Conservation (phyloP, 2,329 filamentous ascomycete genomes). For the Teratosphaeria pseudoeucalypti region DNA sequence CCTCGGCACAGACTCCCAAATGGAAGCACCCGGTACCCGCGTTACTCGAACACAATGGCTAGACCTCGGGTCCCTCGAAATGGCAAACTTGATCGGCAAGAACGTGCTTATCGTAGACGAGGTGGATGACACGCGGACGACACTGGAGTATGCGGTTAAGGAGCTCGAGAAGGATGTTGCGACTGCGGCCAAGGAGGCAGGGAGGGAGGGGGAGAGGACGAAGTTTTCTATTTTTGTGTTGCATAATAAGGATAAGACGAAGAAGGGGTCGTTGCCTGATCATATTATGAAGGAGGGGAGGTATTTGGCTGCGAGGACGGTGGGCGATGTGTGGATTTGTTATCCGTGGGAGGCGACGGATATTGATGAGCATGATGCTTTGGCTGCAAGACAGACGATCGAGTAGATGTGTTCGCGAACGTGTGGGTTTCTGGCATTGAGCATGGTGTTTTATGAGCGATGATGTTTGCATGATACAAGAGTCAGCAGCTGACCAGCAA, state of each 20-base stretch:
- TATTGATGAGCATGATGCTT: conserved; percentile 80
- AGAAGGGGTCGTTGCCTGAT: conserved; percentile 76
- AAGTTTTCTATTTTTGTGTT: conserved; percentile 92
- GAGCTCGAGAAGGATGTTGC: conserved; percentile 94
- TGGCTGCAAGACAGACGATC: conserved; percentile 39
- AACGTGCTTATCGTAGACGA: conserved; percentile 88
- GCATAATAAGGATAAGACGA: conserved; percentile 96
- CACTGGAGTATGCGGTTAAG: conserved; percentile 83
- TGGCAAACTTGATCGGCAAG: conserved; percentile 83
- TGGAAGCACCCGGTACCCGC: conserved; percentile 79
- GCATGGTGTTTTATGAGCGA: neutral
- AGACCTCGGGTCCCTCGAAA: conserved; percentile 74
- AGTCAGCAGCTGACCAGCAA: neutral
- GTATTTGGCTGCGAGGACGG: conserved; percentile 79
- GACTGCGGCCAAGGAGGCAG: conserved; percentile 62
- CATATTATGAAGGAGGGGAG: conserved; percentile 63
- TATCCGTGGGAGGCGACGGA: conserved; percentile 97
- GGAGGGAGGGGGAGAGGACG: conserved; percentile 60
- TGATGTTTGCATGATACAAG: neutral
- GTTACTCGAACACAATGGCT: conserved; percentile 98
- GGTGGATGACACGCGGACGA: conserved; percentile 91
- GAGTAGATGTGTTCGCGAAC: neutral
- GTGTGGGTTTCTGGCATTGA: neutral
- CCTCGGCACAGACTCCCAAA: conserved; percentile 44
- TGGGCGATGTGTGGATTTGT: conserved; percentile 95